Conservation (phyloP, 2,329 filamentous ascomycete genomes). For the Stachybotrys chlorohalonatus region DNA sequence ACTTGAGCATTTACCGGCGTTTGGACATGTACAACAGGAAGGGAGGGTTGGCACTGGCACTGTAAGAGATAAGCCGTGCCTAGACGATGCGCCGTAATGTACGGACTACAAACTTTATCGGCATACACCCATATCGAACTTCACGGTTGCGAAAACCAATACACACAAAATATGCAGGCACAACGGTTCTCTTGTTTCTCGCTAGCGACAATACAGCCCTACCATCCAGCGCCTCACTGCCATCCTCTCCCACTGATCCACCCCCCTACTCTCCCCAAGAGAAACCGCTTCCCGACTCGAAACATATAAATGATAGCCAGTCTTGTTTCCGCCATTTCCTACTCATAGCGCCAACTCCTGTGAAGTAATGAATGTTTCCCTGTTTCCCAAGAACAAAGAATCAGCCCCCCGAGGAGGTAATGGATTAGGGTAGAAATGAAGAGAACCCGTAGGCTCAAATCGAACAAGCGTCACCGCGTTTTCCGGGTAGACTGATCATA, state of each 20-base stretch:
- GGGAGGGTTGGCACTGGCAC: not conserved
- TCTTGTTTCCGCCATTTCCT: slow-evolving; percentile 12
- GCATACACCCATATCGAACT: too few relatives aligned
- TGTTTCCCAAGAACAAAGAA: not conserved
- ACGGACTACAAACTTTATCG: too few relatives aligned
- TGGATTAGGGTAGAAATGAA: not conserved
- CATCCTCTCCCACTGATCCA: not conserved
- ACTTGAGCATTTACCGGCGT: not conserved
- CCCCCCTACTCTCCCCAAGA: not conserved
- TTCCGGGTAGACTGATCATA: not conserved
- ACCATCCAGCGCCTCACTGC: not conserved
- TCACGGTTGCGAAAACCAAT: too few relatives aligned
- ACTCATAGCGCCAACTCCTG: slow-evolving; percentile 16
- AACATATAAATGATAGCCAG: slow-evolving; percentile 5
- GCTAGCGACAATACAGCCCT: too few relatives aligned
- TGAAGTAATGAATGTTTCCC: slow-evolving; percentile 10
- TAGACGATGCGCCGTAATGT: too few relatives aligned
- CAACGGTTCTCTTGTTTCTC: too few relatives aligned
- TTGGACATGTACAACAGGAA: not conserved
- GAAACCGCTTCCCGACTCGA: not conserved
- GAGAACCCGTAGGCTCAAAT: not conserved
- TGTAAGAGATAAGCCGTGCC: not conserved
- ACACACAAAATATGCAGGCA: too few relatives aligned
- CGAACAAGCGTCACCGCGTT: too few relatives aligned
- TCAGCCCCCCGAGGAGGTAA: not conserved